Evolutionary conservation across 2,329 filamentous ascomycete genomes (phyloP).

Genomic region (Exophiala sideris): DNA sequence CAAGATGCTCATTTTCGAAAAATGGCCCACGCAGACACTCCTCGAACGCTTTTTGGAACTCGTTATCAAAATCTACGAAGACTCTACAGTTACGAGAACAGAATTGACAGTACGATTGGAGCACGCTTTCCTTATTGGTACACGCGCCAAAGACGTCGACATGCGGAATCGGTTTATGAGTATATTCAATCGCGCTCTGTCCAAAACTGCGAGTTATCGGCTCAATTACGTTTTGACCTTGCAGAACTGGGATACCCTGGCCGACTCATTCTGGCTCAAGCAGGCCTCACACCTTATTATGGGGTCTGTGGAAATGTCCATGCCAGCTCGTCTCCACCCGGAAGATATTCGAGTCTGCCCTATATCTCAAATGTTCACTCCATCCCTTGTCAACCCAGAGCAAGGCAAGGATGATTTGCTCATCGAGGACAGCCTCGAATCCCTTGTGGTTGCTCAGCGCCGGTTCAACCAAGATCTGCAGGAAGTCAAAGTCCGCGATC

Average conservation of each 20-base stretch:
- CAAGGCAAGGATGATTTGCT: constrained; percentile 61
- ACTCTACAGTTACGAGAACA: constrained; percentile 89
- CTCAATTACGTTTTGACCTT: constrained; percentile 83
- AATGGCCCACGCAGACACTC: constrained; percentile 75
- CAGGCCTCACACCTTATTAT: constrained; percentile 92
- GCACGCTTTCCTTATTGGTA: constrained; percentile 95
- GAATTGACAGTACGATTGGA: constrained; percentile 97
- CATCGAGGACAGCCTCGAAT: constrained; percentile 77
- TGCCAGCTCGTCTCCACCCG: constrained; percentile 69
- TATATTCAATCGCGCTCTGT: constrained; percentile 92
- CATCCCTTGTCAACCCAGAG: constrained; percentile 64
- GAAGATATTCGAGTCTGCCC: constrained; percentile 82
- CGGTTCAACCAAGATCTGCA: constrained; percentile 81
- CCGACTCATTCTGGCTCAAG: constrained; percentile 93
- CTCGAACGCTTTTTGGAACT: constrained; percentile 91
- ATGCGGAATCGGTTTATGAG: constrained; percentile 97
- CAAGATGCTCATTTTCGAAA: constrained; percentile 97
- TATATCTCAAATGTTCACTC: constrained; percentile 68
- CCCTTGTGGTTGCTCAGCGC: constrained; percentile 71
- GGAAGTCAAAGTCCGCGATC: constrained; percentile 80
- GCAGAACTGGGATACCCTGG: constrained; percentile 95
- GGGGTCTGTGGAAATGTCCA: constrained; percentile 82
- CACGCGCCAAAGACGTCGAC: constrained; percentile 85
- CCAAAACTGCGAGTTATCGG: constrained; percentile 84
- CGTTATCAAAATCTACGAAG: constrained; percentile 96